These are phyloP conservation scores for Cercospora nicotianae DNA, from an alignment of 2,329 filamentous ascomycete genomes.

Conservation along the genomic window DNA sequence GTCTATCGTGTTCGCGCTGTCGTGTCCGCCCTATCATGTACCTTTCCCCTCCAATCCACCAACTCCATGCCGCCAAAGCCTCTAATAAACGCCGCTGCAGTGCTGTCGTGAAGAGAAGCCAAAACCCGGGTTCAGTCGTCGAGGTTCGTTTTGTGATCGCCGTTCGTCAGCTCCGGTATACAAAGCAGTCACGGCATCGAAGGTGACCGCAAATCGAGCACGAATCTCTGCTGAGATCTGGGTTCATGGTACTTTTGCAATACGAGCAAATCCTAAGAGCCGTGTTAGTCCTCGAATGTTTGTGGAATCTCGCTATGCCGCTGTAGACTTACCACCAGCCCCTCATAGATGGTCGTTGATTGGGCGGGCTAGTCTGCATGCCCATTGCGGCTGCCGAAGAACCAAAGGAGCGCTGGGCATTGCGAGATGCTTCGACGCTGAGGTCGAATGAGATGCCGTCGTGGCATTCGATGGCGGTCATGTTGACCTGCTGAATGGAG, in stretches of 20 bases:
- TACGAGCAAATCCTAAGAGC: too few relatives aligned
- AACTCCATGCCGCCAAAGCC: too few relatives aligned
- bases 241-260: too few relatives aligned
- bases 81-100: too few relatives aligned
- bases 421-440: background rate
- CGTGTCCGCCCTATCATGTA: background rate
- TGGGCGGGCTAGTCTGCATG: background rate
- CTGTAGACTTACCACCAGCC: background rate
- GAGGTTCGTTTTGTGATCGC: too few relatives aligned
- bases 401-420: background rate
- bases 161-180: too few relatives aligned
- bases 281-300: background rate
- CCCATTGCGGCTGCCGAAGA: background rate
- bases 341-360: background rate
- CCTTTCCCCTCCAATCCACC: too few relatives aligned
- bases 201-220: too few relatives aligned
- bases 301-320: background rate
- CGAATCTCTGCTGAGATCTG: too few relatives aligned
- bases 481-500: background rate
- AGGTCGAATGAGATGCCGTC: accelerated
- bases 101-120: too few relatives aligned
- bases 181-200: too few relatives aligned
- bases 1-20: background rate
- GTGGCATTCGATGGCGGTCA: background rate
- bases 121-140: too few relatives aligned